phyloP scores from a whole-genome alignment of 2,329 filamentous ascomycete genomes.

The Neonectria neomacrospora region DNA sequence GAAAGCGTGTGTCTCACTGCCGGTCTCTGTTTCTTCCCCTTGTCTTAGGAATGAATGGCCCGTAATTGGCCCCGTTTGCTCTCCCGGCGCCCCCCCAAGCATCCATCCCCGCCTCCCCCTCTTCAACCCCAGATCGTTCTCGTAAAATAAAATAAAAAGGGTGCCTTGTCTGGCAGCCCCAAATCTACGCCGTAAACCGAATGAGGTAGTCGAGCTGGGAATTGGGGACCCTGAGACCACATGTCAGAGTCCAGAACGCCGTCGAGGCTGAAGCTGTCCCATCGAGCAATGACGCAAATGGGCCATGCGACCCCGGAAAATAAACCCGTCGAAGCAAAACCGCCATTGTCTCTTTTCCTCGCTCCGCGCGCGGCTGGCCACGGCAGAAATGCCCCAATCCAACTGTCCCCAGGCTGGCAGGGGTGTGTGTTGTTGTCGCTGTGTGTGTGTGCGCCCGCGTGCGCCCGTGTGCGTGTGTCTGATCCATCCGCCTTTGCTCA shows the following conservation, averaged over 20 bases:
- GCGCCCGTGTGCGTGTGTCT: conserved; percentile 6
- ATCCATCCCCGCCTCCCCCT: conserved; percentile 33
- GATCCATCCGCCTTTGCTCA: conserved; percentile 16
- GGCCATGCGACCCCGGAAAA: conserved; percentile 18
- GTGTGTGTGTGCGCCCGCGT: conserved; percentile 10
- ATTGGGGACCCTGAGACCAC: conserved; percentile 12
- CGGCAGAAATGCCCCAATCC: conserved; percentile 25
- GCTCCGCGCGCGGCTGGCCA: conserved; percentile 25
- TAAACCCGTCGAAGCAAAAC: neutral
- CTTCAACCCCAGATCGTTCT: conserved; percentile 38
- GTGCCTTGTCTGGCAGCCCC: conserved; percentile 24
- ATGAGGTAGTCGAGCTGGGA: conserved; percentile 25
- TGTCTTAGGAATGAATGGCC: conserved; percentile 31
- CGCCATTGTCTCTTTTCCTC: neutral
- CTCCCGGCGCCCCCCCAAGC: conserved; percentile 25
- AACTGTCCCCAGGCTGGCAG: conserved; percentile 19
- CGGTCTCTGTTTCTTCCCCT: neutral
- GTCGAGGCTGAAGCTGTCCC: conserved; percentile 20
- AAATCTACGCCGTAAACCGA: conserved; percentile 31
- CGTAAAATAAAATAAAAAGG: neutral
- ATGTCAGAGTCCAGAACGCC: conserved; percentile 18
- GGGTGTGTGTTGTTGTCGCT: conserved; percentile 12
- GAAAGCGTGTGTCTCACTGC: neutral
- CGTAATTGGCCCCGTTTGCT: conserved; percentile 33
- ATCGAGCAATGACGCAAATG: conserved; percentile 23